These are phyloP conservation scores for Lumnitzera littorea DNA, from an alignment of 345 rosid genomes.

Conservation along the genomic window DNA sequence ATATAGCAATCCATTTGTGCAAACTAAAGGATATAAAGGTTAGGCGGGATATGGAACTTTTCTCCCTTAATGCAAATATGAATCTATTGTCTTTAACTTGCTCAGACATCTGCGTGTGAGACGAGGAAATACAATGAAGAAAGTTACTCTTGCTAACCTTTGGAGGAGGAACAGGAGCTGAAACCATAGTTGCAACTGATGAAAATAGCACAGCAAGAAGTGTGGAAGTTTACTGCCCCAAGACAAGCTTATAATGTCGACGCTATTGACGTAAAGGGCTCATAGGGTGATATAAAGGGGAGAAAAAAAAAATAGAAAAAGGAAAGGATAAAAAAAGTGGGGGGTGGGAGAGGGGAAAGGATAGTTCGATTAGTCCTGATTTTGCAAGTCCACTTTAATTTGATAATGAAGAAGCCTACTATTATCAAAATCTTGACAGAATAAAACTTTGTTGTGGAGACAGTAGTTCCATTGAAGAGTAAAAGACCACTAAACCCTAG, in stretches of 20 bases:
- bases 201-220: not conserved
- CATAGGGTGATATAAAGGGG: not conserved
- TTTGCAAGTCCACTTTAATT: no score
- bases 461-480: no score
- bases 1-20: no score
- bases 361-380: not conserved
- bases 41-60: not conserved
- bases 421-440: no score
- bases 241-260: not conserved
- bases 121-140: not conserved
- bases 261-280: not conserved
- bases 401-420: no score
- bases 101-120: not conserved
- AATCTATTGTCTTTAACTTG: no score
- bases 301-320: not conserved
- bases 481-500: no score
- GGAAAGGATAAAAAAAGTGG: not conserved
- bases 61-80: no score
- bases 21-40: not conserved
- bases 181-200: slow-evolving; percentile 35
- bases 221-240: slow-evolving; percentile 5
- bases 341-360: not conserved
- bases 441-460: no score
- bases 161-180: slow-evolving; percentile 42
- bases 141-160: slow-evolving; percentile 23